Conservation (phyloP, 768 basidiomycete genomes). For the Pholiota microspora region DNA sequence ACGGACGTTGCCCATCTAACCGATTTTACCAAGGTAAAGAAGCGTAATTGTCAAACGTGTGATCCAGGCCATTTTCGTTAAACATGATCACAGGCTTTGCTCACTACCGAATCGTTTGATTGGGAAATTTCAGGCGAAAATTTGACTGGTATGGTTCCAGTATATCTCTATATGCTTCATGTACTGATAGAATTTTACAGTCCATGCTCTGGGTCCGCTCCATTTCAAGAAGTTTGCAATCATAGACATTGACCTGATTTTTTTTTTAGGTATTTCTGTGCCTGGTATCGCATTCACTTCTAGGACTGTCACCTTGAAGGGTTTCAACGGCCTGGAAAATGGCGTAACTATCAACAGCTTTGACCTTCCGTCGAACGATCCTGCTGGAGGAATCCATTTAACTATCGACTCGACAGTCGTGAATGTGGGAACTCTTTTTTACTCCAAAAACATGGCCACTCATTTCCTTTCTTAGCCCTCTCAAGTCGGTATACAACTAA, state of each 20-base stretch:
- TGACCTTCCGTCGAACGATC: constrained; percentile 69
- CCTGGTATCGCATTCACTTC: constrained; percentile 50
- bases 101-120: constrained; percentile 63
- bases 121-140: constrained; percentile 70
- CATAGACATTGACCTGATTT: background rate
- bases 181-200: constrained; percentile 28
- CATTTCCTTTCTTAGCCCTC: constrained; percentile 51
- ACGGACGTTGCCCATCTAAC: constrained; percentile 55
- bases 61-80: background rate
- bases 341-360: constrained; percentile 66
- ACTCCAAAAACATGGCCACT: too few relatives aligned
- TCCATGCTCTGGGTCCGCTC: constrained; percentile 51
- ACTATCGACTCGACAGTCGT: constrained; percentile 57
- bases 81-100: constrained; percentile 37
- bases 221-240: background rate
- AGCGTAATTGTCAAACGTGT: too few relatives aligned
- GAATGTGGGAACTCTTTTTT: constrained; percentile 43
- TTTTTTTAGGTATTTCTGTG: constrained; percentile 51
- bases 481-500: constrained; percentile 69
- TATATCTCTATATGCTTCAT: background rate
- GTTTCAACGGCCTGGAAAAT: constrained; percentile 64
- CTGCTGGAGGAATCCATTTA: constrained; percentile 67
- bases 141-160: constrained; percentile 45
- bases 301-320: constrained; percentile 63
- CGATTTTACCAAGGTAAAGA: constrained; percentile 58